Conservation (phyloP, 371 early-diverging fungal species). For the Mortierella sp. region DNA sequence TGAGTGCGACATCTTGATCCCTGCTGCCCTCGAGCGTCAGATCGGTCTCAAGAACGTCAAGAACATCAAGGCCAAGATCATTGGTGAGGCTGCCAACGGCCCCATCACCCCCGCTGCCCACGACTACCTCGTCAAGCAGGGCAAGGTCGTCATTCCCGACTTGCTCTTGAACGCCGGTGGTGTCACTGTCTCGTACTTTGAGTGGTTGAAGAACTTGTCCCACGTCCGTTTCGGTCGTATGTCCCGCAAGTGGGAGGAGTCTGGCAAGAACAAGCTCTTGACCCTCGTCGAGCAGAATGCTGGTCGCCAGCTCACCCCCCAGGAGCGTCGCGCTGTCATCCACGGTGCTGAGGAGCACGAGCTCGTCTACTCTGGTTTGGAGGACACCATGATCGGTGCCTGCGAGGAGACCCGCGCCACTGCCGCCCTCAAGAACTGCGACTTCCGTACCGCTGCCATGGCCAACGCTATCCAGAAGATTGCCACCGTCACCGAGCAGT, state of each 20-base stretch:
- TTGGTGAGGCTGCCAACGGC: slow-evolving; percentile 93
- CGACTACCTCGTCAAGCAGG: slow-evolving; percentile 71
- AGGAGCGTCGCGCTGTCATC: slow-evolving; percentile 82
- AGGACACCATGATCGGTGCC: slow-evolving; percentile 90
- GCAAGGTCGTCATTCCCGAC: slow-evolving; percentile 83
- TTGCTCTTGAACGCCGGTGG: slow-evolving; percentile 89
- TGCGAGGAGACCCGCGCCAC: slow-evolving; percentile 77
- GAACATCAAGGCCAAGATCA: slow-evolving; percentile 85
- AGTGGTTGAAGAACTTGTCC: slow-evolving; percentile 65
- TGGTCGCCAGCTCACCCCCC: slow-evolving; percentile 76
- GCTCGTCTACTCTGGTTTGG: slow-evolving; percentile 90
- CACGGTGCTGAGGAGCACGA: slow-evolving; percentile 94
- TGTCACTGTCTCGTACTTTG: slow-evolving; percentile 88
- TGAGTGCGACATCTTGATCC: slow-evolving; percentile 88
- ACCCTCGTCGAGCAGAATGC: slow-evolving; percentile 84
- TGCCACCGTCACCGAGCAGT: slow-evolving; percentile 79
- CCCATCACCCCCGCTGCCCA: slow-evolving; percentile 87
- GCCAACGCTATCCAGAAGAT: slow-evolving; percentile 92
- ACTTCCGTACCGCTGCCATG: slow-evolving; percentile 88
- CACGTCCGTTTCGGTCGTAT: slow-evolving; percentile 93
- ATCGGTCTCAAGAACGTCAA: slow-evolving; percentile 82
- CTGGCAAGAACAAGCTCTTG: slow-evolving; percentile 80
- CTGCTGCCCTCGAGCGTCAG: slow-evolving; percentile 90
- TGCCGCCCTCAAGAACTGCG: slow-evolving; percentile 71
- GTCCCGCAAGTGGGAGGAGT: slow-evolving; percentile 93